These are phyloP conservation scores for Kalmanozyma brasiliensis DNA, from an alignment of 1,284 basidiomycete species.

Conservation along the genomic window DNA sequence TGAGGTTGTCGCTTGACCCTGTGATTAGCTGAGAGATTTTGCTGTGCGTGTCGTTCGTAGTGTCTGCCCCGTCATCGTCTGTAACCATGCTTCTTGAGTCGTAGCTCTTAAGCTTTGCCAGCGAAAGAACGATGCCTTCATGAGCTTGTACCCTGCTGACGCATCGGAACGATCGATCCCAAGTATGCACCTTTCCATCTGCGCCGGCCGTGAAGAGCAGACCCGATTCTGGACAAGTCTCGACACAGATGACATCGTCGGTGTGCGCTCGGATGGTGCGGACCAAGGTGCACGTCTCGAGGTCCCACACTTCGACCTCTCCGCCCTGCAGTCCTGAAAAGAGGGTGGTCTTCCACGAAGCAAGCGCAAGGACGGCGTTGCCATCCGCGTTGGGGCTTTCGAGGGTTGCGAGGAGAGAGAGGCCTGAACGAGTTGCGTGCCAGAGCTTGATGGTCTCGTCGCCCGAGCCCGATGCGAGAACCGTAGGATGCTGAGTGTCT, in stretches of 20 bases:
- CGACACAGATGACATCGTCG: slow-evolving; percentile 67
- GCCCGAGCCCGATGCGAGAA: slow-evolving; percentile 71
- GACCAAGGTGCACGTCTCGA: slow-evolving; percentile 86
- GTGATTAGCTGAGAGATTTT: slow-evolving; percentile 45
- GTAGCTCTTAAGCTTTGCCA: slow-evolving; percentile 20
- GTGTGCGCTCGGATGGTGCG: slow-evolving; percentile 86
- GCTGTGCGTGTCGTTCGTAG: slow-evolving; percentile 1
- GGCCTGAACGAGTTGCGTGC: slow-evolving; percentile 72
- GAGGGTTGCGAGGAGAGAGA: slow-evolving; percentile 74
- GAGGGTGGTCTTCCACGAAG: slow-evolving; percentile 78
- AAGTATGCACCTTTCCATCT: slow-evolving; percentile 54
- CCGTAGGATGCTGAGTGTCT: slow-evolving; percentile 26
- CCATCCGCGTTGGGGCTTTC: slow-evolving; percentile 52
- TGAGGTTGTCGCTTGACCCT: slow-evolving; percentile 52
- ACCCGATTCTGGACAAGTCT: slow-evolving; percentile 62
- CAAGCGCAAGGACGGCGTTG: slow-evolving; percentile 79
- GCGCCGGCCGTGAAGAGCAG: slow-evolving; percentile 56
- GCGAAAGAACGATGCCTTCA: slow-evolving; percentile 32
- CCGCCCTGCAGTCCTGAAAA: slow-evolving; percentile 95
- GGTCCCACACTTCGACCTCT: slow-evolving; percentile 86
- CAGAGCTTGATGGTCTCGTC: slow-evolving; percentile 92
- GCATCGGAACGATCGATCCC: slow-evolving; percentile 52
- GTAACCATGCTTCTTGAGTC: background rate
- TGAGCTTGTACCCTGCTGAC: slow-evolving; percentile 60
- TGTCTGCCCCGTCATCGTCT: background rate